Percentiles rank a stretch among this genome's conserved stretches.
These are phyloP conservation scores for Pterocarpus macrocarpus DNA, from an alignment of 306 rosid species.

Conservation along the genomic window DNA sequence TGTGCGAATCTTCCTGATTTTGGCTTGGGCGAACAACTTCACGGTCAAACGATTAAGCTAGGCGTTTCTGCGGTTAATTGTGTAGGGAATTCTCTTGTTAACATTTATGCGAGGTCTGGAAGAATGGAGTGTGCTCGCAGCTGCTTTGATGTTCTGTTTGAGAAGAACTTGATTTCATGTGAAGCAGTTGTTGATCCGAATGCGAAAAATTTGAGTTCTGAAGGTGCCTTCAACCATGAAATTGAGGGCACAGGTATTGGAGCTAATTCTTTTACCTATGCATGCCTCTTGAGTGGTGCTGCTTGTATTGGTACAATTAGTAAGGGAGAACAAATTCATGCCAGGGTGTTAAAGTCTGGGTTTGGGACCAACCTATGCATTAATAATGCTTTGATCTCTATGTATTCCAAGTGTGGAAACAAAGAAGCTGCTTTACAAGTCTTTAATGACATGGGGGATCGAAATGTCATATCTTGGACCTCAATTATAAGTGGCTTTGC, in stretches of 20 bases:
- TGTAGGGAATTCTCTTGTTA: slow-evolving; percentile 68
- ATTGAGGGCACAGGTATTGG: slow-evolving; percentile 54
- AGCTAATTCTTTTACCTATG: slow-evolving; percentile 61
- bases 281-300: slow-evolving; percentile 75
- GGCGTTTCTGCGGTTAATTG: slow-evolving; percentile 58
- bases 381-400: slow-evolving; percentile 68
- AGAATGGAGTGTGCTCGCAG: slow-evolving; percentile 64
- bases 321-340: slow-evolving; percentile 76
- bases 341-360: slow-evolving; percentile 58
- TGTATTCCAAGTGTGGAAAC: slow-evolving; percentile 78
- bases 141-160: slow-evolving; percentile 62
- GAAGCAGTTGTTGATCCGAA: slow-evolving; percentile 49
- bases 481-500: slow-evolving; percentile 68
- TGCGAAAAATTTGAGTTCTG: slow-evolving; percentile 46
- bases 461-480: slow-evolving; percentile 75
- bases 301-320: slow-evolving; percentile 62
- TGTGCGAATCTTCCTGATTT: slow-evolving; percentile 60
- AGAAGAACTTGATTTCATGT: slow-evolving; percentile 59
- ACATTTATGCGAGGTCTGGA: slow-evolving; percentile 69
- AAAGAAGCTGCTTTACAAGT: slow-evolving; percentile 65
- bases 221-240: slow-evolving; percentile 49
- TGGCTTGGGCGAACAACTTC: slow-evolving; percentile 56
- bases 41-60: slow-evolving; percentile 57
- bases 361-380: slow-evolving; percentile 47
- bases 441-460: slow-evolving; percentile 56